A percentile compares a stretch with the other conserved stretches of the same genome.
Conservation (phyloP, 2,329 filamentous ascomycete genomes). For the Sordariomycetes sp. region DNA sequence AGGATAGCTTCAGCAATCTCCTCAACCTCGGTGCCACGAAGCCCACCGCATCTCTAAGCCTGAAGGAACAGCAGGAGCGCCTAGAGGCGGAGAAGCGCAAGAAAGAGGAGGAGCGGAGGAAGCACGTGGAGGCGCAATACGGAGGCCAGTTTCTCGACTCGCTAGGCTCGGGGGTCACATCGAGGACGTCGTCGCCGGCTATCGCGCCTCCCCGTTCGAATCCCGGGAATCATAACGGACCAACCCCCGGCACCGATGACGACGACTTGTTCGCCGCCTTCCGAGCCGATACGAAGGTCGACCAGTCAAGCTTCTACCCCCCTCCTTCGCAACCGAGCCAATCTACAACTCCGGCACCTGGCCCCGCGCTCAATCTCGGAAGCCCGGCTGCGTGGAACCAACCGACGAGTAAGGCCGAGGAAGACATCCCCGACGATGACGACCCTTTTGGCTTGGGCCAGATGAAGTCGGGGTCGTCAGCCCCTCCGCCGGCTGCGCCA, state of each 20-base stretch:
- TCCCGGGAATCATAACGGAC: slow-evolving; percentile 15
- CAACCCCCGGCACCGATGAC: slow-evolving; percentile 32
- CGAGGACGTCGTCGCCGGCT: slow-evolving; percentile 34
- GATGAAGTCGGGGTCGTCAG: slow-evolving; percentile 10
- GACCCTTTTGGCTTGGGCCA: slow-evolving; percentile 9
- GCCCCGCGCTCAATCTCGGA: slow-evolving; percentile 37
- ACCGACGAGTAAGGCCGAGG: slow-evolving; percentile 17
- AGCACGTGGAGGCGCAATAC: slow-evolving; percentile 65
- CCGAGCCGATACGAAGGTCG: slow-evolving; percentile 54
- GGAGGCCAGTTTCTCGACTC: slow-evolving; percentile 69
- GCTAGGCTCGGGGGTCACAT: slow-evolving; percentile 45
- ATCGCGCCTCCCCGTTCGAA: slow-evolving; percentile 12
- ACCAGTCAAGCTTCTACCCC: slow-evolving; percentile 55
- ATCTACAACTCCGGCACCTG: slow-evolving; percentile 25
- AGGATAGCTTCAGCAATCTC: slow-evolving; percentile 71
- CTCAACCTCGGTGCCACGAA: slow-evolving; percentile 51
- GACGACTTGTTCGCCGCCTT: slow-evolving; percentile 60
- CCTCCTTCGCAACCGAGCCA: slow-evolving; percentile 23
- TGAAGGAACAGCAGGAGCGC: slow-evolving; percentile 68
- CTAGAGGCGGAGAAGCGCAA: slow-evolving; percentile 54
- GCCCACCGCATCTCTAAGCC: slow-evolving; percentile 57
- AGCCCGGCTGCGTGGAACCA: slow-evolving; percentile 43
- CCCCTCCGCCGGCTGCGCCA: neutral
- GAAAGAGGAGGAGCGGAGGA: slow-evolving; percentile 65
- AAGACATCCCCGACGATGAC: slow-evolving; percentile 34